Base-by-base conservation (phyloP, 106 monocot genomes). In the Dendrobium huoshanense region DNA sequence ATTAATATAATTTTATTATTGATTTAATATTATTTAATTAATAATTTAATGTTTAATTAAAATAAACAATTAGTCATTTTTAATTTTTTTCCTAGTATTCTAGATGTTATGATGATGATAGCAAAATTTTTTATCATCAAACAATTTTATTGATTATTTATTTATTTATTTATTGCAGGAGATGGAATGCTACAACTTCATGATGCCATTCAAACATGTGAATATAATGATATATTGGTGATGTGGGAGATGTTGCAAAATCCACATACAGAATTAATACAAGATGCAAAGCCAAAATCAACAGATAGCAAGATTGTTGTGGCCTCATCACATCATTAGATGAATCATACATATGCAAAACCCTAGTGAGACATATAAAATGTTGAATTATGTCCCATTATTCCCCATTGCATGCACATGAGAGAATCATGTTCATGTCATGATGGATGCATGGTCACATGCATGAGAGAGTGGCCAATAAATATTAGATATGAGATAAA, bases 191-290 rank as follows among this genome's bases (percentile, higher is more conserved):
- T 82, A 16, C 75, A 77, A 31, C 82, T 82, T 17, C 82, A 81
- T 43, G 49, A 75, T 75, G 81, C 56, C 27, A 75, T 81, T 2
- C 81, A 75, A 75, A 75, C 61, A 27, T 81, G 81, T 20, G 61
- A 64, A 44, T 81, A 81, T 55, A 54, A 64, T 44, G 81, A 81
- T 61, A 59, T 81, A 42, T 75, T 75, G 27, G 75, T 81, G 15
- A 81, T 81, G 81, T 81, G 81, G 81, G 75, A 81, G 75, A 81
- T 81, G 20, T 25, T 81, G 2, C 55, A 81, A 58, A 81, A 75
- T 48, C 11, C 75, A 11, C 75, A 48, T 41, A 19, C 24, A 73
- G 41, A 73, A 5, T 42, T 42, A 2, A 41, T 42, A 20, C 73
- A 73, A 19, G 73, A 73, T 73, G 18, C 73, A 73, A 73, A 42